Evolutionary conservation across 2,329 filamentous ascomycete genomes (phyloP).

Genomic region (Periconia sp.): DNA sequence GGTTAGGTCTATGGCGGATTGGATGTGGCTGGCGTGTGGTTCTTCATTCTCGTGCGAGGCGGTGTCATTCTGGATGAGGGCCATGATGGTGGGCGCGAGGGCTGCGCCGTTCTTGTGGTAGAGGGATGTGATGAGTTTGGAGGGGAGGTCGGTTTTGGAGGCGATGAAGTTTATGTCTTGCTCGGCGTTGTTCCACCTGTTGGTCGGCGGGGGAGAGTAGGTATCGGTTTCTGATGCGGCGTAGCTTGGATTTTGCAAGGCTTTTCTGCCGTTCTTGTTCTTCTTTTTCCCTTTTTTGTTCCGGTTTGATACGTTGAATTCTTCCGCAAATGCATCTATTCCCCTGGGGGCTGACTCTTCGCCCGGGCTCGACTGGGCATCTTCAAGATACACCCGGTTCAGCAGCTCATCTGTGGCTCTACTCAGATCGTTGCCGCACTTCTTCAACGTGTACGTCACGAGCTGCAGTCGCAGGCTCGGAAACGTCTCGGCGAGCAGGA

Average conservation of each 20-base stretch:
- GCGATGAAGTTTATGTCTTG: conserved; percentile 64
- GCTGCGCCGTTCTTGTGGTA: conserved; percentile 63
- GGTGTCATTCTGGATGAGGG: conserved; percentile 54
- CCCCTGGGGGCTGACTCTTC: conserved; percentile 60
- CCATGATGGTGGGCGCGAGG: conserved; percentile 56
- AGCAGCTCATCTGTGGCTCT: conserved; percentile 77
- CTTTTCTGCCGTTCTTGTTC: conserved; percentile 18
- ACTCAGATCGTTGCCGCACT: conserved; percentile 67
- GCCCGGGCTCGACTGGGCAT: conserved; percentile 57
- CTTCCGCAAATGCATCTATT: conserved; percentile 76
- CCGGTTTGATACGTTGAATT: conserved; percentile 48
- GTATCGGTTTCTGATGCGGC: conserved; percentile 26
- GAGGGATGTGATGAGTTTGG: conserved; percentile 54
- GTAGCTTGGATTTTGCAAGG: conserved; percentile 21
- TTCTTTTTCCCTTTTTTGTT: conserved; percentile 47
- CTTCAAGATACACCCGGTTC: conserved; percentile 75
- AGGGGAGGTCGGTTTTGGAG: conserved; percentile 52
- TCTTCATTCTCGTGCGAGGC: conserved; percentile 39
- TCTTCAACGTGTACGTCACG: conserved; percentile 67
- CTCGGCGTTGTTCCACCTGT: conserved; percentile 61
- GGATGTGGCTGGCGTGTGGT: conserved; percentile 47
- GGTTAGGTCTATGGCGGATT: conserved; percentile 57
- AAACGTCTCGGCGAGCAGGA: conserved; percentile 70
- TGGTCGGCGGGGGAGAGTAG: conserved; percentile 33
- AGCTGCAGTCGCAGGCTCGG: conserved; percentile 66